Percentiles rank a stretch among this genome's conserved stretches.
These are phyloP conservation scores for Rosa hybrid DNA, from an alignment of 331 rosid genomes.

Conservation along the genomic window DNA sequence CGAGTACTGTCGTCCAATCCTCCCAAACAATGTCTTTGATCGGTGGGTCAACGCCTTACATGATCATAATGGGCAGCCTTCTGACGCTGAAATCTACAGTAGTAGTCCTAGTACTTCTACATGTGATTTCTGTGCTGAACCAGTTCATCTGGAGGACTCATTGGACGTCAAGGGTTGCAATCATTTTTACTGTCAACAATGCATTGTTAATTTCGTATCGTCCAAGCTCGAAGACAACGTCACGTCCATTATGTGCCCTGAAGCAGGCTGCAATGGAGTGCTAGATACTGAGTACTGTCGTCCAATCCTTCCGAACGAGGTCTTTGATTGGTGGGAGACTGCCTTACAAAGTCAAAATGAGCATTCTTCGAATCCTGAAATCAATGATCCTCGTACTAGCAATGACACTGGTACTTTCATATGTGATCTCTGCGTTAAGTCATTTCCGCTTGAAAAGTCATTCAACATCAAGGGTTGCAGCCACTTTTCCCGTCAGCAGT, in stretches of 20 bases:
- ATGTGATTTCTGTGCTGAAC: neutral
- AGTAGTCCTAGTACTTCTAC: neutral
- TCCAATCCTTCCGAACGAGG: too few relatives aligned
- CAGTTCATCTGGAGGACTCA: neutral
- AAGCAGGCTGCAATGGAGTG: too few relatives aligned
- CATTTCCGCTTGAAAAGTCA: too few relatives aligned
- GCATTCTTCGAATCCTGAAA: neutral
- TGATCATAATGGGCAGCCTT: neutral
- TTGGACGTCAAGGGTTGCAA: neutral
- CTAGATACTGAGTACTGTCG: too few relatives aligned
- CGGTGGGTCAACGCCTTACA: neutral
- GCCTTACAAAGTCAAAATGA: neutral
- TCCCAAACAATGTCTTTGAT: neutral
- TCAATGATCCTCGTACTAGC: neutral
- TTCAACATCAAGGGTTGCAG: too few relatives aligned
- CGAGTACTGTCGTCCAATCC: neutral
- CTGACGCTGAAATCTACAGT: neutral
- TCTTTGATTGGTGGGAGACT: too few relatives aligned
- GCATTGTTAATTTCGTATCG: neutral
- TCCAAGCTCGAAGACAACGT: neutral
- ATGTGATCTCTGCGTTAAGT: too few relatives aligned
- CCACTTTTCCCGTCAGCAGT: too few relatives aligned
- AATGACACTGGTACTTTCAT: too few relatives aligned
- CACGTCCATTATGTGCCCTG: too few relatives aligned
- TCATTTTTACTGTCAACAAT: neutral